Percentiles rank a stretch among this genome's conserved stretches.
phyloP scores from a whole-genome alignment of 2,329 filamentous ascomycete genomes.

The Torrubiella hemipterigena region DNA sequence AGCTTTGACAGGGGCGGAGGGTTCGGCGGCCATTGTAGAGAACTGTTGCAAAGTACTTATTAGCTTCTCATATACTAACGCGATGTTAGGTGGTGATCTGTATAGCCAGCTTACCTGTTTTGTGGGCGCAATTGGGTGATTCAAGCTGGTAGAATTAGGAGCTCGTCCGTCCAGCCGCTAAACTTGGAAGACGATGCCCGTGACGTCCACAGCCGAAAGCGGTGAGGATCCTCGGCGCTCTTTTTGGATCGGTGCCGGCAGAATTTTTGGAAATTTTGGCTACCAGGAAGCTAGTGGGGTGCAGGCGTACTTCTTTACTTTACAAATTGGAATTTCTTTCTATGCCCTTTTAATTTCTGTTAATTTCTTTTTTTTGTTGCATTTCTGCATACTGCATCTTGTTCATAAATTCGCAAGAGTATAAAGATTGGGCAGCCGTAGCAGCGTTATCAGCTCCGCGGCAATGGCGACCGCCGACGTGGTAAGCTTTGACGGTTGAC shows the following conservation, averaged over 20 bases:
- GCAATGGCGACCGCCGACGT: too few relatives aligned
- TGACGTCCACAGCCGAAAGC: slow-evolving; percentile 25
- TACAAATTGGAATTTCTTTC: background rate
- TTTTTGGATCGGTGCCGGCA: slow-evolving; percentile 21
- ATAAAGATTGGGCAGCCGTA: too few relatives aligned
- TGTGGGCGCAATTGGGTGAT: slow-evolving; percentile 5
- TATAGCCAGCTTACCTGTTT: slow-evolving; percentile 1
- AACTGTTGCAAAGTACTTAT: too few relatives aligned
- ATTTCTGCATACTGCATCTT: too few relatives aligned
- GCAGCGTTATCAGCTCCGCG: too few relatives aligned
- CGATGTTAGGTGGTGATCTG: too few relatives aligned
- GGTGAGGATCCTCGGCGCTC: slow-evolving; percentile 21
- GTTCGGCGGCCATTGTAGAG: too few relatives aligned
- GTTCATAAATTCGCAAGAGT: too few relatives aligned
- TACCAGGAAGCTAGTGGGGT: background rate
- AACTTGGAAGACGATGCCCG: slow-evolving; percentile 22
- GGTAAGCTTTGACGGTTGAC: too few relatives aligned
- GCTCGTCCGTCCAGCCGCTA: too few relatives aligned
- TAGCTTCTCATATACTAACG: too few relatives aligned
- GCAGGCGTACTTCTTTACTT: slow-evolving; percentile 4
- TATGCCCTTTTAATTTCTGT: slow-evolving; percentile 2
- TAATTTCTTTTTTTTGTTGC: slow-evolving; percentile 4
- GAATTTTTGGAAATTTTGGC: slow-evolving; percentile 34
- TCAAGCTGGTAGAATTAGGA: too few relatives aligned
- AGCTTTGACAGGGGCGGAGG: slow-evolving; percentile 32